Conservation (phyloP, 2,329 filamentous ascomycete genomes). For the Cadophora sp. region DNA sequence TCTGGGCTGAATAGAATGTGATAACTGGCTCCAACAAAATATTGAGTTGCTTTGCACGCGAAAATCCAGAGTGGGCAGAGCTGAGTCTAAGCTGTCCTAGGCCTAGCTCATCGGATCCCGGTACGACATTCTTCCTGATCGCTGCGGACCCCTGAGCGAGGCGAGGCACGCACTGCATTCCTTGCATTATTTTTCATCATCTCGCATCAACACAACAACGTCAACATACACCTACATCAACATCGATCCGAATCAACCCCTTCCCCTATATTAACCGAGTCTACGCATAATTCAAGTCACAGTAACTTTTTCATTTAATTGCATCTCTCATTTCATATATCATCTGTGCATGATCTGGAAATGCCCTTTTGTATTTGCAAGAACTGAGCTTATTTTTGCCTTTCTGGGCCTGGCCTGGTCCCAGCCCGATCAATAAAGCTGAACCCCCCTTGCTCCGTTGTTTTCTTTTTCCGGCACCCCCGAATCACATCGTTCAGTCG, state of each 20-base stretch:
- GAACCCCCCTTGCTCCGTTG: slow-evolving; percentile 13
- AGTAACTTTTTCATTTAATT: not conserved
- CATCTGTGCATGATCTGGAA: not conserved
- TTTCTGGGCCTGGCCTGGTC: not conserved
- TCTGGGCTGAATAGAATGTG: not conserved
- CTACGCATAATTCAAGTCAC: not conserved
- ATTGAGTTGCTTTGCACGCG: not conserved
- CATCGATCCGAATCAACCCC: not conserved
- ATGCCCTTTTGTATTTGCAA: not conserved
- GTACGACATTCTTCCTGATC: not conserved
- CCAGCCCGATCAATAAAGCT: not conserved
- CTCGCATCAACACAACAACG: no score
- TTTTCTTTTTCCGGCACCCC: not conserved
- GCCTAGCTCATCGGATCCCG: not conserved
- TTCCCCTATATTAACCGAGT: not conserved
- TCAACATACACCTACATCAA: not conserved
- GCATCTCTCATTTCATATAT: not conserved
- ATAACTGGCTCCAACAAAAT: slow-evolving; percentile 1
- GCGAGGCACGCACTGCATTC: no score
- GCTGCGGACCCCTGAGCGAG: no score
- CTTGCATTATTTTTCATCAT: no score
- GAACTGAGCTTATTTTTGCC: not conserved
- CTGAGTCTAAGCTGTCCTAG: not conserved
- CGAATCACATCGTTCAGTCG: not conserved
- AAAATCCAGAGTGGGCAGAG: slow-evolving; percentile 1